Evolutionary conservation across 2,329 filamentous ascomycete species (phyloP).

Genomic region (Xylaria sp.): DNA sequence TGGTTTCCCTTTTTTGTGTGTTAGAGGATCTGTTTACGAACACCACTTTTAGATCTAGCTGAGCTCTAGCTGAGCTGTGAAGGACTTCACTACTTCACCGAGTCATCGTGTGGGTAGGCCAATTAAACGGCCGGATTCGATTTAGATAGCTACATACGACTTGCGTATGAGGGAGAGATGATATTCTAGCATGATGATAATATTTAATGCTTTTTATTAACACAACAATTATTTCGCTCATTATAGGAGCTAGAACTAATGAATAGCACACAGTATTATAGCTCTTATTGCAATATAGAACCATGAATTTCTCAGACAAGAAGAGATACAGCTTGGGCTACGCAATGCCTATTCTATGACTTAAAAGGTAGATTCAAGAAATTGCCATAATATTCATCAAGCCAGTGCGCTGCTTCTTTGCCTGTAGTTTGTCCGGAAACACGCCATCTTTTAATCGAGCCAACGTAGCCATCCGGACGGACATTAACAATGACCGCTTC

Average conservation of each 20-base stretch:
- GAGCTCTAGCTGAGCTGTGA: neutral
- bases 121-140: neutral
- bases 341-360: neutral
- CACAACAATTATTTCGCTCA: neutral
- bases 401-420: slow-evolving; percentile 64
- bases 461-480: slow-evolving; percentile 48
- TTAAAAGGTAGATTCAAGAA: slow-evolving; percentile 58
- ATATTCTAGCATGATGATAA: neutral
- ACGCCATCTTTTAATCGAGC: slow-evolving; percentile 44
- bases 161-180: no score
- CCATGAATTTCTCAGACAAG: no score
- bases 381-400: slow-evolving; percentile 65
- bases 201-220: neutral
- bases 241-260: neutral
- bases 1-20: no score
- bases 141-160: no score
- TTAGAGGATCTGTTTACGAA: neutral
- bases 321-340: neutral
- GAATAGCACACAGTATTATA: neutral
- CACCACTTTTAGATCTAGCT: no score
- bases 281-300: neutral
- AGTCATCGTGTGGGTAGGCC: neutral
- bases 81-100: neutral
- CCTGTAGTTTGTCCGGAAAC: slow-evolving; percentile 54
- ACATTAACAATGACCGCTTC: slow-evolving; percentile 44